Conservation (phyloP, 78 protist genomes). For the Bodo saltans region DNA sequence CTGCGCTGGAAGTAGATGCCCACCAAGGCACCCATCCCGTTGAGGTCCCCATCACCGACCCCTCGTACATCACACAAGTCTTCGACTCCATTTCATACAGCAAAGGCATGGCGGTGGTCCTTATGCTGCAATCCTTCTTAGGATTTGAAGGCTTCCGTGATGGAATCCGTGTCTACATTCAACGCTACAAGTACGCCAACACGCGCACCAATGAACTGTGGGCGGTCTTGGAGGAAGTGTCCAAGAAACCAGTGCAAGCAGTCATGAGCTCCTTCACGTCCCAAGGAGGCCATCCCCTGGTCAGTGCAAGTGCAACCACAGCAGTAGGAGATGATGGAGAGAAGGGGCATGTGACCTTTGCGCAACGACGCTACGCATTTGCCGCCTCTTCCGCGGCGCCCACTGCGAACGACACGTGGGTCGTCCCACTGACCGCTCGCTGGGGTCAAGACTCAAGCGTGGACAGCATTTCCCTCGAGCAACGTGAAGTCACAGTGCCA, state of each 20-base stretch:
- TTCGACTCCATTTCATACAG: constrained; percentile 47
- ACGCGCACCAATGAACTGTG: constrained; percentile 71
- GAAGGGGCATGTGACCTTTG: too few species aligned
- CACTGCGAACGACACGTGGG: too few species aligned
- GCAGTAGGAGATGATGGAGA: too few species aligned
- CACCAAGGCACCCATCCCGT: constrained; percentile 34
- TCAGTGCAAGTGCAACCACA: constrained; percentile 36
- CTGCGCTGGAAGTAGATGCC: constrained; percentile 17
- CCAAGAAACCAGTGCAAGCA: constrained; percentile 45
- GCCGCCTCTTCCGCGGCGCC: too few species aligned
- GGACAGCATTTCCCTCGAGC: too few species aligned
- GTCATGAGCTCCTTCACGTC: constrained; percentile 70
- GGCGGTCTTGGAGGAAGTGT: constrained; percentile 49
- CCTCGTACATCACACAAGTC: background rate
- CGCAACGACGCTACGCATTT: too few species aligned
- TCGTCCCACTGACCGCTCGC: too few species aligned
- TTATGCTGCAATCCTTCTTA: background rate
- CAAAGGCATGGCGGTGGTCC: constrained; percentile 32
- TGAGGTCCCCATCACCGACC: constrained; percentile 2
- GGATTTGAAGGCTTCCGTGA: constrained; percentile 29
- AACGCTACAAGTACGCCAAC: background rate
- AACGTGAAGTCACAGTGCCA: too few species aligned
- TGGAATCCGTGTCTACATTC: constrained; percentile 33
- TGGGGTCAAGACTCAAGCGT: too few species aligned
- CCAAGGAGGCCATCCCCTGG: constrained; percentile 76